Conservation (phyloP, 176 grass and related monocot genomes). For the Triticum dicoccoides region DNA sequence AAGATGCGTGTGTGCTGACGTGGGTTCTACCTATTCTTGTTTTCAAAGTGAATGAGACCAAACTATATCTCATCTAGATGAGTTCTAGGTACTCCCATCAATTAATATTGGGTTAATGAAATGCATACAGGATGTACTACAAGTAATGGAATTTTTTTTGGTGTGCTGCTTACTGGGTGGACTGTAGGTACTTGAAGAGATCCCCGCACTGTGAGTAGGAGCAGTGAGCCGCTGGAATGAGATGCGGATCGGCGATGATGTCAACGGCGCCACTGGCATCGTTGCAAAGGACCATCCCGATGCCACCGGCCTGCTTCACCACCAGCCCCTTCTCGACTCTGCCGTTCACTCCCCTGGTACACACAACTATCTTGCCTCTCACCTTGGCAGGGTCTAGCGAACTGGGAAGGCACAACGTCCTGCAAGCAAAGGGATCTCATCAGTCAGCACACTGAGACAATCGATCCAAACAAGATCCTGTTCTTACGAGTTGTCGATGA, state of each 20-base stretch:
- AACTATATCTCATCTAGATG: no score
- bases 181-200: conserved; percentile 38
- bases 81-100: no score
- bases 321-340: conserved; percentile 44
- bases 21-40: no score
- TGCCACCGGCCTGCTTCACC: conserved; percentile 52
- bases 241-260: conserved; percentile 40
- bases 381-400: conserved; percentile 52
- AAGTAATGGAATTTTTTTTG: background rate
- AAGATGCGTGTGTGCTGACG: no score
- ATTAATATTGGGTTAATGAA: background rate
- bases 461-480: no score
- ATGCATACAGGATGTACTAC: background rate
- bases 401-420: conserved; percentile 44
- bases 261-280: background rate
- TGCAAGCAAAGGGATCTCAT: conserved; percentile 15
- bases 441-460: background rate
- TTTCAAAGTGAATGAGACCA: no score
- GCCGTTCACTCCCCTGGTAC: conserved; percentile 46
- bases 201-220: conserved; percentile 30
- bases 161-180: conserved; percentile 24
- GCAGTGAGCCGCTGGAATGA: conserved; percentile 59
- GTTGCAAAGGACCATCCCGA: conserved; percentile 71
- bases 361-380: conserved; percentile 58
- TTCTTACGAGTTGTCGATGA: conserved; percentile 37